Evolutionary conservation across 2,329 filamentous ascomycete genomes (phyloP).

Genomic region (Cladorrhinum sp.): DNA sequence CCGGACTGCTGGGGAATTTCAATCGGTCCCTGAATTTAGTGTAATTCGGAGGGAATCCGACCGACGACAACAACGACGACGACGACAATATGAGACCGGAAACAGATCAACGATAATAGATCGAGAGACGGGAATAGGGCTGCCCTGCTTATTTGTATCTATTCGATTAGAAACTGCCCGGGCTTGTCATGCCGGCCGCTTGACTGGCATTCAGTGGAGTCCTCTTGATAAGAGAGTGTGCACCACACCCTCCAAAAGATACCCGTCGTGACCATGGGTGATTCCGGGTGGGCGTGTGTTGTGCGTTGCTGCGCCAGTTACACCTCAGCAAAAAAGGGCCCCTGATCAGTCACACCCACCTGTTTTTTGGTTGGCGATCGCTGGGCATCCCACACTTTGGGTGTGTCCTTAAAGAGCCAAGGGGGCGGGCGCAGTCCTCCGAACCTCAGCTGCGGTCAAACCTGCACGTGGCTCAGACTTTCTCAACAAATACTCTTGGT

Average conservation of each 20-base stretch:
- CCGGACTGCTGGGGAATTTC: neutral
- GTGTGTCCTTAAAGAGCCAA: neutral
- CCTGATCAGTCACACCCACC: conserved; percentile 3
- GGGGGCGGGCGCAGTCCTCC: neutral
- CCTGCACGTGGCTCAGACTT: conserved; percentile 1
- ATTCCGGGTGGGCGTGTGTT: too few relatives aligned
- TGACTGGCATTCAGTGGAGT: conserved; percentile 1
- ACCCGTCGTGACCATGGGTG: too few relatives aligned
- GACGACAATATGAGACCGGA: too few relatives aligned
- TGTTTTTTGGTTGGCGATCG: neutral
- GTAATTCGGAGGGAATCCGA: neutral
- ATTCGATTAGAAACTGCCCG: neutral
- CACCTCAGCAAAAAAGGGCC: neutral
- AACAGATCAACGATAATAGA: neutral
- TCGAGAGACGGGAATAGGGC: neutral
- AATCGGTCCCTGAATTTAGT: conserved; percentile 3
- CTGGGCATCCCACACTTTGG: conserved; percentile 1
- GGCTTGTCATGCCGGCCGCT: neutral
- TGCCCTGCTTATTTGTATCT: neutral
- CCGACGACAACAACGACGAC: neutral
- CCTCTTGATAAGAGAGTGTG: conserved; percentile 7
- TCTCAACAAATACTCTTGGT: neutral
- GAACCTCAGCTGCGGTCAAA: conserved; percentile 5
- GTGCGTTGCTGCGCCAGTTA: too few relatives aligned
- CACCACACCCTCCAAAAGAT: too few relatives aligned